phyloP scores from a whole-genome alignment of 345 rosid species.

The Gossypium rotundifolium region DNA sequence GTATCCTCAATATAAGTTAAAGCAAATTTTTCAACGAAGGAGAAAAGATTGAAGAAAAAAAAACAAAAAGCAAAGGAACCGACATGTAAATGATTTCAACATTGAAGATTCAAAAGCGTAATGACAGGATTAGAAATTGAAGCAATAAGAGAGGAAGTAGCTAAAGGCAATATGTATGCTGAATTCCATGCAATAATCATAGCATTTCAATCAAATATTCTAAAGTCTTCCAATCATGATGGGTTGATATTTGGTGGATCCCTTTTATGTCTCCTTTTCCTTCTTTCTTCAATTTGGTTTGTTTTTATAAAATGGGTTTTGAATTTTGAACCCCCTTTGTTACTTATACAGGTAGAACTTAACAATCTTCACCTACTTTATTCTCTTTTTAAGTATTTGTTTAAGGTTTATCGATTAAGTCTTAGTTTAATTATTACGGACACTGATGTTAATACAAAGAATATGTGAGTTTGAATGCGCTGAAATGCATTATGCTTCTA shows the following conservation, averaged over 20 bases:
- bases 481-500: no score
- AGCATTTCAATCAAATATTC: conserved; percentile 53
- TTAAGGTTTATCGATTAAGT: no score
- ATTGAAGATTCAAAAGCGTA: conserved; percentile 42
- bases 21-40: neutral
- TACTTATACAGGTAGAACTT: conserved; percentile 23
- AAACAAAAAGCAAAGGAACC: conserved; percentile 25
- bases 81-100: conserved; percentile 40
- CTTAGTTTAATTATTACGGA: no score
- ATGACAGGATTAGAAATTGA: conserved; percentile 34
- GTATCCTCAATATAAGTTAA: no score
- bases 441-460: no score
- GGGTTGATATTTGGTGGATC: conserved; percentile 45
- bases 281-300: neutral
- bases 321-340: neutral
- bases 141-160: conserved; percentile 41
- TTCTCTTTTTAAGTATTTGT: no score
- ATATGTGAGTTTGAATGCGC: rapidly evolving
- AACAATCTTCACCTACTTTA: conserved; percentile 39
- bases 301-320: neutral
- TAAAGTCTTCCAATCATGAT: conserved; percentile 64
- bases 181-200: conserved; percentile 96
- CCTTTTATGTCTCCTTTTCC: conserved; percentile 39
- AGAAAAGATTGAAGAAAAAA: neutral
- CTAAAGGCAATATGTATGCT: conserved; percentile 29